Evolutionary conservation across 1,284 basidiomycete species (phyloP), one percentile per base, ranked within the genome.

Genomic region (Blastosporella zonata): DNA sequence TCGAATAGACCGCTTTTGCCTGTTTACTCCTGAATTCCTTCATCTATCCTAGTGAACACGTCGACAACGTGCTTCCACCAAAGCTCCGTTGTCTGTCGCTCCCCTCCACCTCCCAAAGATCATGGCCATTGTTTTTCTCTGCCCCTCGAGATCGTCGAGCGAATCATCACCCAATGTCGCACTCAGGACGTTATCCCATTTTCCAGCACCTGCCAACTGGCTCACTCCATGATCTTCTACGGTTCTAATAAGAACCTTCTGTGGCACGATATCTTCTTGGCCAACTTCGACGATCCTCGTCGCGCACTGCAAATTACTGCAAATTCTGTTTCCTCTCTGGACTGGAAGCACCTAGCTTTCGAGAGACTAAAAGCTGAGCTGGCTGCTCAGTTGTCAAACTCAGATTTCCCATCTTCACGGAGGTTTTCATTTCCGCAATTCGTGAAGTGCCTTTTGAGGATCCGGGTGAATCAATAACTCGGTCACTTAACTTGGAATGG

Each of bases 231-330:
- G 40, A 72, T 84, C 31, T 78, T 80, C 57, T 62, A 69, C 25
- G 52, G 69, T 31, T 53, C 68, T 18, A 79, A 83, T 63, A 74
- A 78, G 46, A 77, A 77, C 20, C 13, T 21, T 59, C 71, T 87
- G 34, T 87, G 83, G 83, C 78, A 81, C 39, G 68, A 75, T 46
- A 67, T 87, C 21, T 84, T 81, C 64, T 73, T 83, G 25, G 51
- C 62, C 23, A 58, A 64, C 20, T 85, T 84, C 60, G 84, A 87
- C 57, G 77, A 83, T 58, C 80, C 78, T n/a, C 70, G 74, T 20
- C 56, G 62, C 38, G 60, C 64, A 8, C 10, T 20, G 6, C 34
- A 58, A 12, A 47, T 54, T 18, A 50, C 52, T 35, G 39, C 31
- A 36, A 31, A 29, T 27, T 42, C 38, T 47, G 46, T 39, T 15